Evolutionary conservation across 164 flowering plant genomes (phyloP), one percentile per base, ranked within the genome.

Genomic region (Vitis rotundifolia): DNA sequence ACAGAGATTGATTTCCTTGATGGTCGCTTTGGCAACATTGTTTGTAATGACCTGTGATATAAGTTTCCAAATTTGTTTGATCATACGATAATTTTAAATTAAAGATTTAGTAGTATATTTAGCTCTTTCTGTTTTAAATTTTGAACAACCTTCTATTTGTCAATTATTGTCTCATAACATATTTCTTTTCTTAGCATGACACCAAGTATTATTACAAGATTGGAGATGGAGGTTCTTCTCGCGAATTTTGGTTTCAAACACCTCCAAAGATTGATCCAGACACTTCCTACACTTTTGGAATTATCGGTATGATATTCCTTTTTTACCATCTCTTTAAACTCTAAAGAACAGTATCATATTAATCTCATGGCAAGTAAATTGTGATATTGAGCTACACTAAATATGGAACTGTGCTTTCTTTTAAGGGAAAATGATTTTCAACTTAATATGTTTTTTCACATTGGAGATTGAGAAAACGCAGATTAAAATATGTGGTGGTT

Each of bases 141-240:
- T 11, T 11, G 7, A 37, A 5, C 44, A 37, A 37, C 6, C 44
- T 37, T 37, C 44, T 37, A 37, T 13, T 3, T 37, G 10, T 44
- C 12, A 44, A 1, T 12, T 57, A 1, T 49, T 73, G 62, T 19
- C 13, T 49, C 26, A 28, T 52, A 1, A 56, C n/a, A 62, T 9
- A 0, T 74, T 79, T 74, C 28, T 68, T 75, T 48, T 63, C 75
- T 44, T 73, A 95, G 99, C 75, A 84, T 79, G 82, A 90, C 72
- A 87, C 92, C 55, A 93, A 93, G 83, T 96, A 93, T 80, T 86
- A 85, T 77, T 96, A 96, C 83, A 86, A 91, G 78, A 86, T 96
- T 76, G 97, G 94, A 44, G 70, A 49, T 64, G 92, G 87, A 64
- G 88, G 83, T 54, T 86, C 95, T 74, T 74, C 88, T 59, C 78